Base-by-base conservation (phyloP, 768 basidiomycete genomes). In the Chalciporus pseudorubinellus region DNA sequence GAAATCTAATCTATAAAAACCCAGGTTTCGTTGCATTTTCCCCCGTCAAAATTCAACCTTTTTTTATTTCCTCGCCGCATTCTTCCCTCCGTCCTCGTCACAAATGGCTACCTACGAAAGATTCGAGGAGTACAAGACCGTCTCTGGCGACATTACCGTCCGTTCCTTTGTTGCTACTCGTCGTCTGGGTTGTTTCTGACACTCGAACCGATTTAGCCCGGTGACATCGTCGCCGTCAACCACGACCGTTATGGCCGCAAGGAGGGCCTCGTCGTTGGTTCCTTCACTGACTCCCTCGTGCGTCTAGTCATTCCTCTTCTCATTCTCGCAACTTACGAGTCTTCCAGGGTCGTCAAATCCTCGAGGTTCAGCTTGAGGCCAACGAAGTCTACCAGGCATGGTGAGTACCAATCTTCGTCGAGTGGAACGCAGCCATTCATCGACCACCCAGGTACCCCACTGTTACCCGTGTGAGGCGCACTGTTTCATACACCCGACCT, bases 211-310 rank as follows among this genome's bases (percentile, higher is more conserved):
- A 29, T 40, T 20, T 50, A 89, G 86, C 80, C 88, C 48, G 90
- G 89, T 54, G 90, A 92, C 67, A 77, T 91, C 64, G 89, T 92
- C 69, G 77, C 86, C 50, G 84, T 92, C 62, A 77, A 82, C 61
- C 79, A 88, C 63, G 81, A 81, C 34, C 46, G 69, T 26, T 77
- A 77, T 52, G 86, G 85, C 59, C 76, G 80, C 56, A 81, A 77
- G 62, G 90, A 94, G 65, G 91, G 92, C 46, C 78, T 92, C 51
- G 90, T 92, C 57, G 72, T 91, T 33, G 87, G 89, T 36, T 79
- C 87, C 29, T 83, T 87, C 71, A 60, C 79, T 51, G 90, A 92
- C 79, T 73, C 77, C 58, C 69, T 76, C 47, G 89, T 90, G 68
- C 58, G 86, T 76, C 50, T 14, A 20, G 6, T 19, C 14, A 1